Base-by-base conservation (phyloP, 306 rosid genomes). In the Fragaria nilgerrensis region DNA sequence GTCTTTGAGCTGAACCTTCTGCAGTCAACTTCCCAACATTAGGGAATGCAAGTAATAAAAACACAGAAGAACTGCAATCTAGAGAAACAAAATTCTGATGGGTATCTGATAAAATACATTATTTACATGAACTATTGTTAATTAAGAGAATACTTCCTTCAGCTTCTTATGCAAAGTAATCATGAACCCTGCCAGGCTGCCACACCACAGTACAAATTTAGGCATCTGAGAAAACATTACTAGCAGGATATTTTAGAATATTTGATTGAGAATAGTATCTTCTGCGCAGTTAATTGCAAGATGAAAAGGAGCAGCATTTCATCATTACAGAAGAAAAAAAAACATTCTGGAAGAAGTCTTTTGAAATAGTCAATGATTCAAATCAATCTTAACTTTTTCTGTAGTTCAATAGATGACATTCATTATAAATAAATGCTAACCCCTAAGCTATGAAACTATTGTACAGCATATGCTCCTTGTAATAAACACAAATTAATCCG, bases 1-100 rank as follows among this genome's bases (percentile, higher is more conserved):
- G 88, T 87, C 89, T 89, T 86, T 84, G 92, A 77, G 92, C 89
- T 80, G 90, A 89, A 84, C 87, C 92, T 88, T 87, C 83, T 67
- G 81, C 78, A 76, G 59, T 82, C 62, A 81, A 83, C 76, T 80
- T 74, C 61, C 80, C 68, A 73, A 55, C 74, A 68, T 71, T 77
- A 76, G 76, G 37, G 41, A 75, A 68, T 47, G 10, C 44, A 45
- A 20, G 65, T 23, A 15, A 47, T 5, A 39, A 77, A 61, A 69
- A 64, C 32, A 78, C 50, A 13, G 2, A 64, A 11, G 34, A 61
- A 44, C 22, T 19, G 19, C 27, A 25, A 15, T 29, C 22, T 25
- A n/a, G 22, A 68, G 27, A 20, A 23, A 70, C 52, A 74, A 74
- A 20, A 47, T 27, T 64, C 44, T 64, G 44, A 64, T 16, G 22